Percentiles rank a stretch among this genome's conserved stretches.
Conservation (phyloP, 371 early-diverging fungal species). For the Coemansia sp. region DNA sequence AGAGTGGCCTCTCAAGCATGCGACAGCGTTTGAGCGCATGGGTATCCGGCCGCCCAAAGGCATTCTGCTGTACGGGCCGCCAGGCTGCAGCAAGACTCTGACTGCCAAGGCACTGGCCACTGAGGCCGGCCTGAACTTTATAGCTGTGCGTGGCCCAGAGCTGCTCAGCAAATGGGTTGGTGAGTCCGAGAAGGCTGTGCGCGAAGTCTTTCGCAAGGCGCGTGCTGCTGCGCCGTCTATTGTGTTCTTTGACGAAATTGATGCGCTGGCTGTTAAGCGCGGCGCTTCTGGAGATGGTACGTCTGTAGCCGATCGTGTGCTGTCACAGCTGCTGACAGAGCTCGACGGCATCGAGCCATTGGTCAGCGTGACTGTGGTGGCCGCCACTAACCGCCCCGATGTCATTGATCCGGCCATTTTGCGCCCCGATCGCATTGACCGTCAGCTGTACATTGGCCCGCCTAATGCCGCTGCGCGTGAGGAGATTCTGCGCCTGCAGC, state of each 20-base stretch:
- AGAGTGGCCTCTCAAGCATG: conserved; percentile 97
- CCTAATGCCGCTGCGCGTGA: conserved; percentile 78
- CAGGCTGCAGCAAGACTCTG: conserved; percentile 97
- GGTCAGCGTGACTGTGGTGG: conserved; percentile 93
- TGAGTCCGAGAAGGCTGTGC: conserved; percentile 95
- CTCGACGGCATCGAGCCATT: conserved; percentile 95
- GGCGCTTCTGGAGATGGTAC: conserved; percentile 63
- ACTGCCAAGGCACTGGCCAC: conserved; percentile 98
- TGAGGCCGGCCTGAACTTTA: conserved; percentile 94
- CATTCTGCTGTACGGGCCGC: conserved; percentile 95
- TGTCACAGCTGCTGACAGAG: conserved; percentile 91
- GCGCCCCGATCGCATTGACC: conserved; percentile 95
- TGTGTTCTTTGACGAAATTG: conserved; percentile 98
- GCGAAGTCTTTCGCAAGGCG: conserved; percentile 93
- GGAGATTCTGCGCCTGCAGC: conserved; percentile 79
- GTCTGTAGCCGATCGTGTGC: conserved; percentile 89
- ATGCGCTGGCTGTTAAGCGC: conserved; percentile 89
- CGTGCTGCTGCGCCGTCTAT: conserved; percentile 93
- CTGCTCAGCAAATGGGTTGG: conserved; percentile 98
- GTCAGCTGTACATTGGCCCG: conserved; percentile 90
- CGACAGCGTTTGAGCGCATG: conserved; percentile 81
- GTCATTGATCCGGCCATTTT: conserved; percentile 93
- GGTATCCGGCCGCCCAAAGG: conserved; percentile 96
- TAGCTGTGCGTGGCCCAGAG: conserved; percentile 98
- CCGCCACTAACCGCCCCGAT: conserved; percentile 99